Conservation (phyloP, 441 rosid genomes). For the Gossypium davidsonii region DNA sequence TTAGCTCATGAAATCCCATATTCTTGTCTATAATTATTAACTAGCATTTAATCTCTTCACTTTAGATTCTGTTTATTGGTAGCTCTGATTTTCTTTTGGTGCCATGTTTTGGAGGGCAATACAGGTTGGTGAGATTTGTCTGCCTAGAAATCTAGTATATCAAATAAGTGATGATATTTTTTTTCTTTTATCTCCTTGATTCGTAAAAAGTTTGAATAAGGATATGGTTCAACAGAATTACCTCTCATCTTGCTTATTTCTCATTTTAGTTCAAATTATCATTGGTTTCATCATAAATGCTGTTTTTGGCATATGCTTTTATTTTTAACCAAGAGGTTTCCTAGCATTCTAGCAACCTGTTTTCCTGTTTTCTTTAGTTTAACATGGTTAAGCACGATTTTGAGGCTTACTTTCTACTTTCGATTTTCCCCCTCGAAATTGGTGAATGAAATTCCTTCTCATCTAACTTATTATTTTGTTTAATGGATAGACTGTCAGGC, state of each 20-base stretch:
- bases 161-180: not conserved
- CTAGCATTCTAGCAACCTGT: not conserved
- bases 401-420: not conserved
- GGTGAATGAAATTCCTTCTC: conserved; percentile 13
- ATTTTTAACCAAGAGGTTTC: not conserved
- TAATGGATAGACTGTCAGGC: conserved; percentile 49
- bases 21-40: not conserved
- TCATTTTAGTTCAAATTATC: not conserved
- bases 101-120: not conserved
- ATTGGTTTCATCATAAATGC: not conserved
- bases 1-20: not conserved
- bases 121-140: conserved; percentile 7
- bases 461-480: conserved; percentile 19
- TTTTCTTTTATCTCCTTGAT: not conserved
- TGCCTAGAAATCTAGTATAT: not conserved
- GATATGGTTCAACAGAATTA: not conserved
- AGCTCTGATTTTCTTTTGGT: not conserved
- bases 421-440: not conserved
- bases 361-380: not conserved
- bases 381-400: not conserved
- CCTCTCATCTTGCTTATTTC: not conserved
- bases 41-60: not conserved
- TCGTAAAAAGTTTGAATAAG: not conserved
- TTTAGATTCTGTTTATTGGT: not conserved
- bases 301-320: not conserved